Evolutionary conservation across 495 filamentous ascomycete species (phyloP).

Genomic region (Margaritispora aquatica): DNA sequence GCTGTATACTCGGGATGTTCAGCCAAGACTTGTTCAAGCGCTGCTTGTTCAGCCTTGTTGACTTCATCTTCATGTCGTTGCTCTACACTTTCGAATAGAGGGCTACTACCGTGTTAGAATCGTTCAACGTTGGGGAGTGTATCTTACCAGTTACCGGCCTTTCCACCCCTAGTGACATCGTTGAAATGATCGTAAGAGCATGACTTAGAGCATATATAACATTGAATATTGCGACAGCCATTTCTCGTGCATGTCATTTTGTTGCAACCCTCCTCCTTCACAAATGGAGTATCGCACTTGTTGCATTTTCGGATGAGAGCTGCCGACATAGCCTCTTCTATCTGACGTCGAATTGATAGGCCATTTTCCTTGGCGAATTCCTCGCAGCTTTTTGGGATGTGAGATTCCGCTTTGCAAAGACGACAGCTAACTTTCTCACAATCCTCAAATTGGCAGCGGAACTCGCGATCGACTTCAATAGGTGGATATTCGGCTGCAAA

Average conservation of each 20-base stretch:
- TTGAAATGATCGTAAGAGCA: constrained; percentile 48
- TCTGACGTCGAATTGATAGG: constrained; percentile 50
- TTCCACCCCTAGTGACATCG: constrained; percentile 36
- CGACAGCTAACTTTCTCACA: constrained; percentile 69
- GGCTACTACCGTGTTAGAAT: constrained; percentile 13
- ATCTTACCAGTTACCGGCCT: constrained; percentile 42
- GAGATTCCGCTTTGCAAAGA: constrained; percentile 62
- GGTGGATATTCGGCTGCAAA: constrained; percentile 69
- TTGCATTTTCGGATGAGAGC: constrained; percentile 77
- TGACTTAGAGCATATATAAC: constrained; percentile 66
- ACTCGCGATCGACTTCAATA: constrained; percentile 65
- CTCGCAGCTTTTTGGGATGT: constrained; percentile 69
- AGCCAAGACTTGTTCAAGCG: constrained; percentile 46
- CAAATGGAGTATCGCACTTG: constrained; percentile 50
- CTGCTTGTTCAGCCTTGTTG: constrained; percentile 52
- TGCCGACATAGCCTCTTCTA: constrained; percentile 81
- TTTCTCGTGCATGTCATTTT: constrained; percentile 62
- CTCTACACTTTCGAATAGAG: constrained; percentile 57
- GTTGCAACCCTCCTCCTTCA: constrained; percentile 81
- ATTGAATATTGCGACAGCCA: constrained; percentile 54
- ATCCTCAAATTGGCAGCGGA: constrained; percentile 59
- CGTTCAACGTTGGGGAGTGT: background rate
- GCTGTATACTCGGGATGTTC: constrained; percentile 55
- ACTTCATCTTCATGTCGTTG: constrained; percentile 61
- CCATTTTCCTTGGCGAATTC: constrained; percentile 58